Percentiles rank a stretch among this genome's conserved stretches.
Conservation (phyloP, 192 early-diverging fungal genomes). For the Backusella parvicylindrica region DNA sequence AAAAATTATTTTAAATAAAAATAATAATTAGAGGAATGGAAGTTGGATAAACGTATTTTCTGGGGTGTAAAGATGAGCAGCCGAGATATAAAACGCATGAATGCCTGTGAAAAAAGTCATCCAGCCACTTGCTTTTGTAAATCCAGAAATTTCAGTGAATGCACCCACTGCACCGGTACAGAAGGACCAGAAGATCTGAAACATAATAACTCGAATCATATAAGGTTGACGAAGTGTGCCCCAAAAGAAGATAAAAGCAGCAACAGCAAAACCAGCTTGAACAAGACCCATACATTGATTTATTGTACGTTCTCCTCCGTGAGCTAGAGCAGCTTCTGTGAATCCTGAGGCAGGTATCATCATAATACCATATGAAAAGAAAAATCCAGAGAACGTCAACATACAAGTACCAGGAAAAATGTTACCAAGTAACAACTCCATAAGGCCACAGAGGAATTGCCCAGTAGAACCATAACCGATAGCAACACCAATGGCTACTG, state of each 20-base stretch:
- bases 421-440: conserved; percentile 18
- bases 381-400: conserved; percentile 20
- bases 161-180: conserved; percentile 10
- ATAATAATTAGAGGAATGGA: conserved; percentile 10
- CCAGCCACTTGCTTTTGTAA: conserved; percentile 21
- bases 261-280: conserved; percentile 11
- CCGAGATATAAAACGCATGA: conserved; percentile 15
- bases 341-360: conserved; percentile 16
- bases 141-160: not conserved
- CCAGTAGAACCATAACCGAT: conserved; percentile 15
- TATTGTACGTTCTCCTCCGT: not conserved
- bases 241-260: conserved; percentile 18
- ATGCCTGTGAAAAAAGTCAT: conserved; percentile 12
- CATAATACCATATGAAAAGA: conserved; percentile 26
- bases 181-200: conserved; percentile 19
- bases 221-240: conserved; percentile 20
- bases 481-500: conserved; percentile 19
- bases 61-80: conserved; percentile 5
- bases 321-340: not conserved
- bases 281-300: not conserved
- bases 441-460: conserved; percentile 11
- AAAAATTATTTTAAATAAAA: not conserved
- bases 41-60: conserved; percentile 9
- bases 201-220: conserved; percentile 15
- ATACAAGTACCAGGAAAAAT: conserved; percentile 21